Percentiles rank a stretch among this genome's conserved stretches.
These are phyloP conservation scores for Penicillium sp. DNA, from an alignment of 2,329 filamentous ascomycete species.

Conservation along the genomic window DNA sequence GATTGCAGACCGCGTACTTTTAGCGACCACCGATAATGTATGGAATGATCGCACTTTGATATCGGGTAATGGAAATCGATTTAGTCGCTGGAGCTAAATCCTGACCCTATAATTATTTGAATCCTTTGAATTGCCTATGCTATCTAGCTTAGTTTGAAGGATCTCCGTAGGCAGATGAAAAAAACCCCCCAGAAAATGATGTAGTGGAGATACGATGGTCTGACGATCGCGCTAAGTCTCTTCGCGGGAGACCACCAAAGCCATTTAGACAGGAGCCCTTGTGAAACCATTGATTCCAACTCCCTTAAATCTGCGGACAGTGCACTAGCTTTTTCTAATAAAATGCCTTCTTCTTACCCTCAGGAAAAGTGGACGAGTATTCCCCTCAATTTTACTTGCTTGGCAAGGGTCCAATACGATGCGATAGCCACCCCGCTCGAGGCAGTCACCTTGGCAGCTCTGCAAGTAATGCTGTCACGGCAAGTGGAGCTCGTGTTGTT, in stretches of 20 bases:
- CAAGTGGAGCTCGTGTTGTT: too few species aligned
- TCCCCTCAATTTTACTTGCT: too few species aligned
- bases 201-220: constrained; percentile 4
- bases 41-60: background rate
- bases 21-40: background rate
- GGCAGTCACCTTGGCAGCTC: too few species aligned
- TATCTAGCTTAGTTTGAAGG: background rate
- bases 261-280: too few species aligned
- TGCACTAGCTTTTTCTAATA: too few species aligned
- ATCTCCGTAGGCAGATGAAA: background rate
- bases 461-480: too few species aligned
- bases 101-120: background rate
- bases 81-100: background rate
- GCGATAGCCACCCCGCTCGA: too few species aligned
- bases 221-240: background rate
- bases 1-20: background rate
- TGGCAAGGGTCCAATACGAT: too few species aligned
- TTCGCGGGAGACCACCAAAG: background rate
- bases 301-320: too few species aligned
- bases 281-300: too few species aligned
- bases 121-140: background rate
- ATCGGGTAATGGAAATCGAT: background rate
- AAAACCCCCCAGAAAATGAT: background rate
- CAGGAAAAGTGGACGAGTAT: too few species aligned
- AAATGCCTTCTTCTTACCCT: too few species aligned